phyloP scores from a whole-genome alignment of 2,329 filamentous ascomycete species.

The Podosphaera xanthii region DNA sequence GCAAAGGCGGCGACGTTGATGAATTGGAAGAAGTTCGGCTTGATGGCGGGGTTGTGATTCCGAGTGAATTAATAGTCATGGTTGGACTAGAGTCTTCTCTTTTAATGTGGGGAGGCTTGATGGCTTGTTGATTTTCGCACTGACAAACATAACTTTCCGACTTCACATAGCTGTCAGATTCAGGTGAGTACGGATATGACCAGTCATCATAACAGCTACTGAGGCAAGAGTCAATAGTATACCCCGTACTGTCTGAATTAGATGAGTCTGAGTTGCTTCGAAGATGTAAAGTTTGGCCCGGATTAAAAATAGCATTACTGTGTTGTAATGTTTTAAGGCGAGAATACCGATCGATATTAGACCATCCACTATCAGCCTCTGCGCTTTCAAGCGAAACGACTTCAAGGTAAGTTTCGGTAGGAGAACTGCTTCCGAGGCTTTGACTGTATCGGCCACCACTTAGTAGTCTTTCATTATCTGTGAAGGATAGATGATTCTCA shows the following conservation, averaged over 20 bases:
- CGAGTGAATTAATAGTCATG: conserved; percentile 44
- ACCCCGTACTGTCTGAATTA: conserved; percentile 42
- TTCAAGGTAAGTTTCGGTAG: conserved; percentile 62
- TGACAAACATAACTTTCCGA: conserved; percentile 35
- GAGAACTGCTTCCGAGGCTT: conserved; percentile 39
- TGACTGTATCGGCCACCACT: conserved; percentile 19
- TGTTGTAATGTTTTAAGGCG: conserved; percentile 45
- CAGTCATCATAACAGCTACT: conserved; percentile 61
- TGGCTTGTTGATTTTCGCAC: conserved; percentile 26
- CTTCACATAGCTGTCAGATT: conserved; percentile 53
- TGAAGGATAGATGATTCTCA: conserved; percentile 38
- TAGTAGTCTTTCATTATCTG: conserved; percentile 23
- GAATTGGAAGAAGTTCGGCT: conserved; percentile 38
- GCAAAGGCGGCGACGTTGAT: conserved; percentile 37
- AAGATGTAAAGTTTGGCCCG: conserved; percentile 71
- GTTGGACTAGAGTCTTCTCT: conserved; percentile 40
- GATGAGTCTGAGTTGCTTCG: conserved; percentile 73
- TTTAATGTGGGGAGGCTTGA: conserved; percentile 18
- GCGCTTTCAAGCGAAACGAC: conserved; percentile 62
- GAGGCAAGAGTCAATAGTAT: conserved; percentile 28
- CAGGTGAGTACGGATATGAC: conserved; percentile 50
- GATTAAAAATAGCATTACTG: conserved; percentile 58
- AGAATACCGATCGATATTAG: conserved; percentile 51
- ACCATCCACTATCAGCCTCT: conserved; percentile 73
- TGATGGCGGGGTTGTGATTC: conserved; percentile 32